Evolutionary conservation across 176 grass and related monocot species (phyloP).

Genomic region (Juncus inflexus): DNA sequence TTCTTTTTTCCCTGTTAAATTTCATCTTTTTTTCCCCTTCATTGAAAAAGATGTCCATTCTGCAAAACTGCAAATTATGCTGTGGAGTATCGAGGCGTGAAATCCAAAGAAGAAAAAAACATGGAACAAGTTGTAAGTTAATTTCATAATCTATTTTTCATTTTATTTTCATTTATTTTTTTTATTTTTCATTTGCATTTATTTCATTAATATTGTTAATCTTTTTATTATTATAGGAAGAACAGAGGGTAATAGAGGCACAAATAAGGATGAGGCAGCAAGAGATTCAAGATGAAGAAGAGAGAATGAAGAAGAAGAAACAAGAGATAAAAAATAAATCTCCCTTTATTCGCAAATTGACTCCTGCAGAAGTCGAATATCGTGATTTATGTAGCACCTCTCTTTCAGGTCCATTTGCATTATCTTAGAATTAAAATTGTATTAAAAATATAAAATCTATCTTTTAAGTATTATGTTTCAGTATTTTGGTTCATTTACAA

Average conservation of each 20-base stretch:
- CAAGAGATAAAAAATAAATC: slow-evolving; percentile 38
- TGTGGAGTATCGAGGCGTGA: slow-evolving; percentile 92
- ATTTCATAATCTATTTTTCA: background rate
- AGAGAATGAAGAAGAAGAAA: slow-evolving; percentile 76
- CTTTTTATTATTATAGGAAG: slow-evolving; percentile 48
- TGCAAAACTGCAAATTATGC: slow-evolving; percentile 98
- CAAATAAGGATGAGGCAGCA: slow-evolving; percentile 93
- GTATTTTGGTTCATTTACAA: no score
- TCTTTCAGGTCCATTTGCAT: slow-evolving; percentile 46
- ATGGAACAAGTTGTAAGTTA: slow-evolving; percentile 93
- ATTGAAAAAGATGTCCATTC: slow-evolving; percentile 87
- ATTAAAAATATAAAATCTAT: no score
- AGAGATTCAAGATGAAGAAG: slow-evolving; percentile 93
- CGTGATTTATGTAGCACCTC: slow-evolving; percentile 78
- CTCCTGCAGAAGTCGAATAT: slow-evolving; percentile 75
- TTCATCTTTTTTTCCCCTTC: slow-evolving; percentile 30
- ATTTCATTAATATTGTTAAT: slow-evolving; percentile 23
- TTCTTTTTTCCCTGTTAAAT: background rate
- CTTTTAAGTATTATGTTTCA: no score
- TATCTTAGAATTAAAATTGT: no score
- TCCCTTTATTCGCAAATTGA: slow-evolving; percentile 58
- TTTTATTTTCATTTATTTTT: slow-evolving; percentile 12
- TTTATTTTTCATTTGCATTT: slow-evolving; percentile 6
- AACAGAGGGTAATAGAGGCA: slow-evolving; percentile 97
- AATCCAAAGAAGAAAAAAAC: slow-evolving; percentile 96